These are phyloP conservation scores for Jaenimonas drosophilae DNA, from an alignment of 208 protist species.

Conservation along the genomic window DNA sequence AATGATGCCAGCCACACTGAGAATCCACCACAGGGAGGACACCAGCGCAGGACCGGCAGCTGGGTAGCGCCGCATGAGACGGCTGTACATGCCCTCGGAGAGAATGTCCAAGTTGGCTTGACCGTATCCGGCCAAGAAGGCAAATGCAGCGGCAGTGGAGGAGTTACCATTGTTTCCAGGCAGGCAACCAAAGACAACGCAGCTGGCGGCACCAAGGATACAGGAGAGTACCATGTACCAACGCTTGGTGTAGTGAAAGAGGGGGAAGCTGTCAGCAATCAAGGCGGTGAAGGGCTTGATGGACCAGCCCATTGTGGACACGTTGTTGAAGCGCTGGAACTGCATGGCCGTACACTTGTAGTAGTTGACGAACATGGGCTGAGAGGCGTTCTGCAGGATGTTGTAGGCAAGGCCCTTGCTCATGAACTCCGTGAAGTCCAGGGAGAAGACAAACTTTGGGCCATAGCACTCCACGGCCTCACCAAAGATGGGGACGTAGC, in stretches of 20 bases:
- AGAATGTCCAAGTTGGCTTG: constrained; percentile 39
- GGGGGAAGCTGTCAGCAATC: constrained; percentile 15
- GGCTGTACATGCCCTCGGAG: constrained; percentile 40
- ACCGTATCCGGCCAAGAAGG: constrained; percentile 25
- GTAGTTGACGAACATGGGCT: constrained; percentile 20
- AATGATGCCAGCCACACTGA: constrained; percentile 22
- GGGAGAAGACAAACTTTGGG: constrained; percentile 10
- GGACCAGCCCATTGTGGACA: constrained; percentile 15
- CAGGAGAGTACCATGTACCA: constrained; percentile 14
- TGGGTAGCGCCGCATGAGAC: constrained; percentile 23
- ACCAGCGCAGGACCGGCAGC: constrained; percentile 21
- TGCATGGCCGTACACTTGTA: constrained; percentile 4
- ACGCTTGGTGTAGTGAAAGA: constrained; percentile 25
- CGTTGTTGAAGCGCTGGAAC: constrained; percentile 15
- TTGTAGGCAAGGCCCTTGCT: constrained; percentile 21
- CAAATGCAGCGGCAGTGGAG: constrained; percentile 11
- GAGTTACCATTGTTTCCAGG: constrained; percentile 15
- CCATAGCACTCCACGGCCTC: constrained; percentile 15
- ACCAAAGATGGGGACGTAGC: constrained; percentile 15
- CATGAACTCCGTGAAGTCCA: constrained; percentile 10
- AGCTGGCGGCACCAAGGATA: constrained; percentile 11
- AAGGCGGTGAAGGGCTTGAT: constrained; percentile 23
- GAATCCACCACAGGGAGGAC: constrained; percentile 29
- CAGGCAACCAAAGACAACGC: constrained; percentile 18
- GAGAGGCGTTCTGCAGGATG: constrained; percentile 9